Evolutionary conservation across 2,329 filamentous ascomycete genomes (phyloP).

Genomic region (Ceratocystiopsis sp.): DNA sequence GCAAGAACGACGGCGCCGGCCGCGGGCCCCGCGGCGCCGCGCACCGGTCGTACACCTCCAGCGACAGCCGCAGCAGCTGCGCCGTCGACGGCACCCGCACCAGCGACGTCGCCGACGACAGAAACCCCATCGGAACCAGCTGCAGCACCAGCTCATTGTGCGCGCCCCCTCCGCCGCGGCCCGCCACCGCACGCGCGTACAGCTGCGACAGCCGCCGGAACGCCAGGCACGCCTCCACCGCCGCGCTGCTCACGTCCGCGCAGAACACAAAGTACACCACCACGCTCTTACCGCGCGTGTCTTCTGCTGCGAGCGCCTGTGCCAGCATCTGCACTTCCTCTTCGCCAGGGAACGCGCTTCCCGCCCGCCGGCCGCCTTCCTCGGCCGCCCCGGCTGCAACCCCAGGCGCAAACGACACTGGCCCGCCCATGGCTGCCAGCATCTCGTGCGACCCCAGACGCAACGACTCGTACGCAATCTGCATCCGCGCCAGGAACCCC

Average conservation of each 20-base stretch:
- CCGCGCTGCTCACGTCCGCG: constrained; percentile 39
- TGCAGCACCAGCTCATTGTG: constrained; percentile 59
- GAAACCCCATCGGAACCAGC: constrained; percentile 49
- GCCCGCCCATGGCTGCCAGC: constrained; percentile 27
- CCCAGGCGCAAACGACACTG: neutral
- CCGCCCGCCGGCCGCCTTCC: neutral
- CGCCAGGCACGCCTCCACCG: constrained; percentile 54
- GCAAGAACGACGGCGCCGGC: constrained; percentile 52
- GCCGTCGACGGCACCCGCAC: constrained; percentile 45
- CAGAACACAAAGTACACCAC: constrained; percentile 65
- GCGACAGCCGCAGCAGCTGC: constrained; percentile 45
- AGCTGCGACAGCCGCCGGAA: constrained; percentile 57
- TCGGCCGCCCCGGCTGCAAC: no score
- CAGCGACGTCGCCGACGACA: constrained; percentile 46
- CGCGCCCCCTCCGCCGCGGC: constrained; percentile 20
- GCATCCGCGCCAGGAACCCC: constrained; percentile 50
- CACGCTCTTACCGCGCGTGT: constrained; percentile 37
- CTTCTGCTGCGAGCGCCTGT: constrained; percentile 25
- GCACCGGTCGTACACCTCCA: constrained; percentile 67
- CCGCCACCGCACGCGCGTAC: constrained; percentile 29
- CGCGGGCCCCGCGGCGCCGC: constrained; percentile 36
- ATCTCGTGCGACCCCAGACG: constrained; percentile 51
- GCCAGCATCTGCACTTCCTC: constrained; percentile 31
- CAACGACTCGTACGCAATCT: constrained; percentile 55
- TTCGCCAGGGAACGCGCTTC: constrained; percentile 19